These are phyloP conservation scores for Hevea brasiliensis DNA, from an alignment of 345 rosid species.

Conservation along the genomic window DNA sequence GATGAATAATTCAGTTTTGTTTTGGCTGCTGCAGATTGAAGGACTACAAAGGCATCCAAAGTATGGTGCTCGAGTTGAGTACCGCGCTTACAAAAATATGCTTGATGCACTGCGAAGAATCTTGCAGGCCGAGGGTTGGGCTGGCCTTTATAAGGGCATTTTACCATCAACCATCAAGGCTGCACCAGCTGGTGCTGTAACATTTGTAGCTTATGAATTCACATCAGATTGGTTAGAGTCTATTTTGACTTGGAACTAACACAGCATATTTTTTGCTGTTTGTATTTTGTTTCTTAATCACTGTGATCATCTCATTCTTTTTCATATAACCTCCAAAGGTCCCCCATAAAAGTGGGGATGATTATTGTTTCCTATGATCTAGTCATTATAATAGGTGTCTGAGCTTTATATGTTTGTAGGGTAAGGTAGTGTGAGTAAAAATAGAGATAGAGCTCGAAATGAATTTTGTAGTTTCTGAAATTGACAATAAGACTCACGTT, in stretches of 20 bases:
- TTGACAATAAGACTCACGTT: background rate
- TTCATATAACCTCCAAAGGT: constrained; percentile 2
- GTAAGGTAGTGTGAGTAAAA: background rate
- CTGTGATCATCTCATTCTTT: constrained; percentile 33
- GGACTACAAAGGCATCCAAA: constrained; percentile 84
- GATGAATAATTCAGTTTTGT: background rate
- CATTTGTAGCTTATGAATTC: constrained; percentile 80
- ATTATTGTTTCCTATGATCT: background rate
- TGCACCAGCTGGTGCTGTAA: constrained; percentile 98
- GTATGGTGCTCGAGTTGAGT: constrained; percentile 84
- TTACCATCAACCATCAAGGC: constrained; percentile 93
- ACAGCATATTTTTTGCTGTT: constrained; percentile 1
- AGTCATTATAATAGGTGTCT: background rate
- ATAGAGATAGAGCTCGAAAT: background rate
- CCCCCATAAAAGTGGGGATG: constrained; percentile 12
- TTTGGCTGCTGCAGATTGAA: constrained; percentile 61
- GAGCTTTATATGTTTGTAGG: background rate
- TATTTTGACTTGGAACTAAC: constrained; percentile 39
- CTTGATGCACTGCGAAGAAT: constrained; percentile 68
- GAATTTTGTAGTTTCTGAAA: background rate
- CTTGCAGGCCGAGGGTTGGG: constrained; percentile 66
- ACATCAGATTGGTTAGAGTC: constrained; percentile 86
- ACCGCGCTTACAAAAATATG: constrained; percentile 72
- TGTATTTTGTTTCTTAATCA: background rate
- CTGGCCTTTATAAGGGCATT: constrained; percentile 92